These are phyloP conservation scores for Pyropia haitanensis DNA, from an alignment of 23 red algal genomes.

Conservation along the genomic window DNA sequence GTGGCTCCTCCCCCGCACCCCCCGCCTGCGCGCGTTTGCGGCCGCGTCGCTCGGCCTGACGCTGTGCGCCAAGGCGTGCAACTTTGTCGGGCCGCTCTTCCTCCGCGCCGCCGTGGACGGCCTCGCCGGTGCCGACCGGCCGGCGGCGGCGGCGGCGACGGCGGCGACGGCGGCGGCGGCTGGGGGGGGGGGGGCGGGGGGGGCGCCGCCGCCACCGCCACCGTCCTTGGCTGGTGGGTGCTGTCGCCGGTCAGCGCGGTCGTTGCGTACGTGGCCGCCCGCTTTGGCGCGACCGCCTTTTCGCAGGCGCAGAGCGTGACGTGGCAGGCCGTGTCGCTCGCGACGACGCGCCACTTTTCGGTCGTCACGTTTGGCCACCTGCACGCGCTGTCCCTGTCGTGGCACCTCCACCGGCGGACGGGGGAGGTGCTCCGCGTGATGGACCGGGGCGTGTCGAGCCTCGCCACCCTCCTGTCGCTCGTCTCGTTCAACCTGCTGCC, in stretches of 20 bases:
- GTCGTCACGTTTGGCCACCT: slow-evolving; percentile 57
- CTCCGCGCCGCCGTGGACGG: slow-evolving; percentile 60
- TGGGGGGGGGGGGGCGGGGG: neutral
- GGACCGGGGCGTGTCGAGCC: slow-evolving; percentile 56
- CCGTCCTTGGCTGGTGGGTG: neutral
- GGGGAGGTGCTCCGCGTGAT: slow-evolving; percentile 79
- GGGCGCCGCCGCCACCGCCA: neutral
- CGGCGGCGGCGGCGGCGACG: neutral
- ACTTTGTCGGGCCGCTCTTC: slow-evolving; percentile 38
- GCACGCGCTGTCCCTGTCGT: slow-evolving; percentile 58
- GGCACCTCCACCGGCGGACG: slow-evolving; percentile 55
- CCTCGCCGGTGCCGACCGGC: slow-evolving; percentile 7
- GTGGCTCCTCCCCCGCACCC: slow-evolving; percentile 22
- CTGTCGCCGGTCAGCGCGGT: neutral
- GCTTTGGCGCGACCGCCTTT: slow-evolving; percentile 9
- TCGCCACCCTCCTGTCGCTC: slow-evolving; percentile 42
- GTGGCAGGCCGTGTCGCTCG: slow-evolving; percentile 23
- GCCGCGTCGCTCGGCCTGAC: slow-evolving; percentile 20
- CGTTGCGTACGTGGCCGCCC: slow-evolving; percentile 19
- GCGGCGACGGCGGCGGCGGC: slow-evolving; percentile 2
- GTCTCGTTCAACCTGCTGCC: slow-evolving; percentile 74
- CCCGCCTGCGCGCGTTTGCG: slow-evolving; percentile 13
- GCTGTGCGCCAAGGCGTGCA: slow-evolving; percentile 18
- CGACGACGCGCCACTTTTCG: slow-evolving; percentile 36
- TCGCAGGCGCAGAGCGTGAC: slow-evolving; percentile 14